Evolutionary conservation across 305 asterid genomes (phyloP), one percentile per base, ranked within the genome.

Genomic region (Fraxinus dipetala): DNA sequence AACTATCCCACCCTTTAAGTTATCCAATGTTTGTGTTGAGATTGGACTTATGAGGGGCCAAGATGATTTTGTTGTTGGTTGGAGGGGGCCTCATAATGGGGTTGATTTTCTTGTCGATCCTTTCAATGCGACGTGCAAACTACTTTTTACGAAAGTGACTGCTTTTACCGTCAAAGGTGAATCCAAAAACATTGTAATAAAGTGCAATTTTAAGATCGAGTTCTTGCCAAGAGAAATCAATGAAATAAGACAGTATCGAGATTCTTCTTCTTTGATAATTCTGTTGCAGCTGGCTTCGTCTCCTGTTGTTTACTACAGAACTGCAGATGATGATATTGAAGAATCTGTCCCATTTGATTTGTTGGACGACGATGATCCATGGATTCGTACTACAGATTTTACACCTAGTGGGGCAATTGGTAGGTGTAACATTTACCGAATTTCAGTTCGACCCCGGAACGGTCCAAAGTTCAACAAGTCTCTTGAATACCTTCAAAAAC

Each of bases 291-390:
- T 94, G 87, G 91, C 89, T 63, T 93, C 98, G 0, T 87, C 97
- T n/a, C 99, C 99, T 10, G 56, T 78, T 38, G 75, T 93, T 80
- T 90, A 83, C 85, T 94, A 94, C 75, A 87, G 98, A 83, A 96
- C 98, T 16, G 98, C 97, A 0, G 99, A 90, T 84, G 99, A 96
- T 79, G 99, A 93, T 78, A 90, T 94, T 81, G 94, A 88, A 84
- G 93, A 81, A 72, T 22, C 93, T 10, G 94, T 89, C 28, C 92
- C 97, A 2, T 96, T 82, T 83, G 97, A 93, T 83, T 76, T 96
- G 85, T 79, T 94, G 89, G 98, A 96, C 20, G 98, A 96, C 76
- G 98, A 96, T 85, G 98, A 96, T 87, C 99, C 98, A 0, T 96
- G 99, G 98, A 92, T 96, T 34, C 93, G 98, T 6, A 93, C 99